These are phyloP conservation scores for Neostapfia colusana DNA, from an alignment of 176 grass and related monocot species.

Conservation along the genomic window DNA sequence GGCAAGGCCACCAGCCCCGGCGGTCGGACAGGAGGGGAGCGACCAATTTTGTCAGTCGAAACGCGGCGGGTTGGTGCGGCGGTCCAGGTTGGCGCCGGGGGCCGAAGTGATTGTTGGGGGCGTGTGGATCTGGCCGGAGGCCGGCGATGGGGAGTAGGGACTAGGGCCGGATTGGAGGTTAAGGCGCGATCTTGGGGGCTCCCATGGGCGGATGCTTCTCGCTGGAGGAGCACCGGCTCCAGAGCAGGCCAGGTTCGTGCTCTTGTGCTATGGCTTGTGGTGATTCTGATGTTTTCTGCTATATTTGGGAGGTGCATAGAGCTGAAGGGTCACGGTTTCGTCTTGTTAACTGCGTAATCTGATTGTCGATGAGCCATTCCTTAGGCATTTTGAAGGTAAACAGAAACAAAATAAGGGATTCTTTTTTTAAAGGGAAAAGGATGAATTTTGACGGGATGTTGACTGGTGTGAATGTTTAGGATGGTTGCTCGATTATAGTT, in stretches of 20 bases:
- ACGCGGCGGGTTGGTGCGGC: conserved; percentile 12
- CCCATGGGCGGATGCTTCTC: conserved; percentile 90
- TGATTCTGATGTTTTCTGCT: conserved; percentile 8
- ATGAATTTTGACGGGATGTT: conserved; percentile 9
- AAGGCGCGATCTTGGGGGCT: conserved; percentile 43
- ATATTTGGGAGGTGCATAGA: background rate
- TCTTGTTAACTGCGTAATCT: conserved; percentile 2
- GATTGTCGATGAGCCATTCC: background rate
- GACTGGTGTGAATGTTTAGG: background rate
- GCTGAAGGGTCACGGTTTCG: background rate
- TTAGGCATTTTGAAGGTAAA: background rate
- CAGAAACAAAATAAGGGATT: background rate
- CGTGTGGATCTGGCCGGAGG: conserved; percentile 44
- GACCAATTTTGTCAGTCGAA: background rate
- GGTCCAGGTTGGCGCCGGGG: conserved; percentile 19
- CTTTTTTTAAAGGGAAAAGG: background rate
- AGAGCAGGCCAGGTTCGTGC: conserved; percentile 55
- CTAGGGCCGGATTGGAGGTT: conserved; percentile 33
- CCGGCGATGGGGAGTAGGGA: conserved; percentile 34
- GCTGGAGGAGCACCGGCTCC: conserved; percentile 70
- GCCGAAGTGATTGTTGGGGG: conserved; percentile 6
- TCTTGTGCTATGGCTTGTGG: background rate
- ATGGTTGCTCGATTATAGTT: background rate
- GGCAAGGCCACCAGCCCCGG: conserved; percentile 8
- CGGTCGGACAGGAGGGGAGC: background rate